phyloP scores from a whole-genome alignment of 768 basidiomycete genomes.

The Phylloporus scabripes region DNA sequence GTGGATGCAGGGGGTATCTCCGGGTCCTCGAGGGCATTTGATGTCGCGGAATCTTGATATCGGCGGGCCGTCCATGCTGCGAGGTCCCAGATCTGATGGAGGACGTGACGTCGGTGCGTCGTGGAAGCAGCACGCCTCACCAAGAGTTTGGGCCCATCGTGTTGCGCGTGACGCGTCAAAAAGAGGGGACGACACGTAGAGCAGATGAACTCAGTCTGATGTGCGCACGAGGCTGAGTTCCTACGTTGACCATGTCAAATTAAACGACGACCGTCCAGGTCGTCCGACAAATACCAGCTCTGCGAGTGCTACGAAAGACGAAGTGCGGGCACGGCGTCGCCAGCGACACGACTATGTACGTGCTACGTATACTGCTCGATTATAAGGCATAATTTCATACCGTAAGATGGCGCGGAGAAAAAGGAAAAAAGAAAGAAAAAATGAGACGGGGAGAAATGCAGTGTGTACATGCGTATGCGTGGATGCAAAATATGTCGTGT shows the following conservation, averaged over 20 bases:
- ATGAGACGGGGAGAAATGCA: neutral
- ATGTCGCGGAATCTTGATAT: neutral
- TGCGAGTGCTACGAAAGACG: constrained; percentile 10
- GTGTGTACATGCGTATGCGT: constrained; percentile 8
- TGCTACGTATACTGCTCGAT: constrained; percentile 19
- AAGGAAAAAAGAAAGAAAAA: neutral
- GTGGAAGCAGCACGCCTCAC: neutral
- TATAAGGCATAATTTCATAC: constrained; percentile 27
- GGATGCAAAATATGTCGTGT: constrained; percentile 11
- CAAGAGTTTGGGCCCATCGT: too few species aligned
- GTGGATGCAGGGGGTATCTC: too few species aligned
- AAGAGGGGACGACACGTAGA: neutral
- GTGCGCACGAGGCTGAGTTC: neutral
- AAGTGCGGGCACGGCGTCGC: constrained; percentile 16
- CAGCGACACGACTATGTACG: constrained; percentile 28
- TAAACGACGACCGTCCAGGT: constrained; percentile 14
- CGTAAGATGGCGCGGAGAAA: constrained; percentile 3
- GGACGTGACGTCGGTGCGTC: neutral
- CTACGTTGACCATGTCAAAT: neutral
- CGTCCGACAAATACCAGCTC: constrained; percentile 11
- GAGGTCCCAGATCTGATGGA: neutral
- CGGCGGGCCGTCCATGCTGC: too few species aligned
- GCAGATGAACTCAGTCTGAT: neutral
- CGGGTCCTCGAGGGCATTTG: neutral
- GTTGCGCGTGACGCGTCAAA: neutral